These are phyloP conservation scores for Aspergillus tamarii DNA, from an alignment of 2,329 filamentous ascomycete genomes.

Conservation along the genomic window DNA sequence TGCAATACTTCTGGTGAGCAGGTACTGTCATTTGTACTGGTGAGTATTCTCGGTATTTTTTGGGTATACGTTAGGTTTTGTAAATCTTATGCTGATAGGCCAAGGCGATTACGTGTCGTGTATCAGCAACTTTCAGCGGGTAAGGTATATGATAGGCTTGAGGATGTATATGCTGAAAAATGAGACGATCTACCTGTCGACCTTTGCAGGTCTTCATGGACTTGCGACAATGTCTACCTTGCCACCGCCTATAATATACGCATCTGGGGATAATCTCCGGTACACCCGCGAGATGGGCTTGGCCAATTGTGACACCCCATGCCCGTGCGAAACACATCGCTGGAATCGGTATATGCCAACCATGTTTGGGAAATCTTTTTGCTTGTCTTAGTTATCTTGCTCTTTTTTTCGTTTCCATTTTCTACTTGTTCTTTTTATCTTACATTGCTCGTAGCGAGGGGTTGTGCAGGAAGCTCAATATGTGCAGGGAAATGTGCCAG, in stretches of 20 bases:
- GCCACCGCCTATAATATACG: conserved; percentile 8
- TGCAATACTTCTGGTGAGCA: conserved; percentile 11
- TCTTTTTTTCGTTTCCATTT: not conserved
- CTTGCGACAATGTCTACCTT: not conserved
- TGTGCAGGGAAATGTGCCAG: not conserved
- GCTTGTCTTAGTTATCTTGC: conserved; percentile 5
- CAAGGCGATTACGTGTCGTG: conserved; percentile 12
- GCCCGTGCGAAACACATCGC: not conserved
- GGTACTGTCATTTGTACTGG: conserved; percentile 15
- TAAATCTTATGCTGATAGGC: conserved; percentile 6
- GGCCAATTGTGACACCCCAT: conserved; percentile 1
- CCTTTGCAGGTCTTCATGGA: not conserved
- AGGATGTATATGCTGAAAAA: conserved; percentile 4
- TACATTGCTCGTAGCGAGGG: not conserved
- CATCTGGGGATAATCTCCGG: not conserved
- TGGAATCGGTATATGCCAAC: conserved; percentile 9
- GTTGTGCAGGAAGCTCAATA: not conserved
- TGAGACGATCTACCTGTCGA: conserved; percentile 1
- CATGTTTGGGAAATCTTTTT: conserved; percentile 10
- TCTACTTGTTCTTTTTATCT: not conserved
- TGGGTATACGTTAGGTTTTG: no score
- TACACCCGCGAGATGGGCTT: not conserved
- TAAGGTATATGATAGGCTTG: conserved; percentile 7
- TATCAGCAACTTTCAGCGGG: conserved; percentile 10
- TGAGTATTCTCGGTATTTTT: conserved; percentile 3